These are phyloP conservation scores for Xylaria sp. DNA, from an alignment of 2,329 filamentous ascomycete genomes.

Conservation along the genomic window DNA sequence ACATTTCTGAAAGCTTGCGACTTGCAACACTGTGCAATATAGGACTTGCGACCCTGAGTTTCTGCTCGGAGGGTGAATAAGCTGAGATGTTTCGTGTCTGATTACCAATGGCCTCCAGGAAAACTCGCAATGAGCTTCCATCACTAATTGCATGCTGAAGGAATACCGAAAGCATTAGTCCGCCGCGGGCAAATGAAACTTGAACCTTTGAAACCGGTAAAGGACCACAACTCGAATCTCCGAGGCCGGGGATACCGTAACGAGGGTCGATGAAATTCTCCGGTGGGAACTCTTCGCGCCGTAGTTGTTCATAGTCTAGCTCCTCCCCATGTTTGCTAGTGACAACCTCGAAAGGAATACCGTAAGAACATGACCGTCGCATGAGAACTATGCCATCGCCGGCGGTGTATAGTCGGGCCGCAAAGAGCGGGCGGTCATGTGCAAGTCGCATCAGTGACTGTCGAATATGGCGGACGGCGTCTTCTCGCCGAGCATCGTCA, in stretches of 20 bases:
- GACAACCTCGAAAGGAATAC: constrained; percentile 47
- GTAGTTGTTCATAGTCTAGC: constrained; percentile 44
- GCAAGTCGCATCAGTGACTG: constrained; percentile 46
- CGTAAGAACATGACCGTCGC: constrained; percentile 42
- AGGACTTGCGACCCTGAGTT: constrained; percentile 39
- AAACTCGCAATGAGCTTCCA: constrained; percentile 54
- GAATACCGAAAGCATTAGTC: constrained; percentile 55
- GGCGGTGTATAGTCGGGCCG: constrained; percentile 45
- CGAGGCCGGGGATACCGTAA: constrained; percentile 42
- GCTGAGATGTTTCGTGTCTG: constrained; percentile 48
- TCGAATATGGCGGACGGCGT: constrained; percentile 44
- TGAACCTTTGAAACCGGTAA: constrained; percentile 55
- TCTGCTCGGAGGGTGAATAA: constrained; percentile 46
- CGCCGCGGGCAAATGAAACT: constrained; percentile 54
- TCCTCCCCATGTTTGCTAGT: constrained; percentile 32
- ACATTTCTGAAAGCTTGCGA: constrained; percentile 36
- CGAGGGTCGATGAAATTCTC: constrained; percentile 44
- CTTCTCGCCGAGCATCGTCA: constrained; percentile 40
- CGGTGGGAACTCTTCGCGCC: constrained; percentile 46
- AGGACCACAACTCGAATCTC: constrained; percentile 36
- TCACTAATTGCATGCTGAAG: constrained; percentile 58
- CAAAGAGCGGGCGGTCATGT: constrained; percentile 47
- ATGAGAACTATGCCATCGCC: constrained; percentile 43
- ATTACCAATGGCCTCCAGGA: constrained; percentile 54
- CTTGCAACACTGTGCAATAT: constrained; percentile 35